Evolutionary conservation across 2,329 filamentous ascomycete species (phyloP).

Genomic region (Cladosporium sp.): DNA sequence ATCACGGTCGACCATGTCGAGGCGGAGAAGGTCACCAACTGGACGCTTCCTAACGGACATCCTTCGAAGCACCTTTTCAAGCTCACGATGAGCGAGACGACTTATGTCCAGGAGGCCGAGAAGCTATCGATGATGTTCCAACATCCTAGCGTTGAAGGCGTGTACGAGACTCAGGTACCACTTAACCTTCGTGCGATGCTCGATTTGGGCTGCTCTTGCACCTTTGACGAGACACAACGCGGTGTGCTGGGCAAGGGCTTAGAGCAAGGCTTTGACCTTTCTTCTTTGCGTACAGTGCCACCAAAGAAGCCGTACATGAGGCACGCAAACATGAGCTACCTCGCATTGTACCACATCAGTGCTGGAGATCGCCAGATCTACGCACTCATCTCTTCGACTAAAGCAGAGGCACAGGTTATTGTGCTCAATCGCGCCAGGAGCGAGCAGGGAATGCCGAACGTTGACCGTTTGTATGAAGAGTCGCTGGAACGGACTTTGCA

Average conservation of each 20-base stretch:
- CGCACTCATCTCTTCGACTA: conserved; percentile 83
- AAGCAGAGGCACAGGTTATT: conserved; percentile 77
- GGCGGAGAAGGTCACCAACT: conserved; percentile 89
- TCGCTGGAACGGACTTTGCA: conserved; percentile 49
- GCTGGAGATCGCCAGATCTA: conserved; percentile 92
- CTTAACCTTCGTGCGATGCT: conserved; percentile 83
- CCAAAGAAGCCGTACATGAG: conserved; percentile 74
- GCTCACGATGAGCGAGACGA: conserved; percentile 82
- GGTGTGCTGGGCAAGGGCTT: conserved; percentile 90
- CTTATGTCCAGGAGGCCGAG: conserved; percentile 80
- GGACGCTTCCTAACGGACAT: conserved; percentile 92
- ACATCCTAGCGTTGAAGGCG: conserved; percentile 91
- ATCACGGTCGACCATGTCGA: conserved; percentile 82
- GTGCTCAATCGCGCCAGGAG: conserved; percentile 84
- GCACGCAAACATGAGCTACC: conserved; percentile 68
- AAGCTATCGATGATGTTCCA: conserved; percentile 83
- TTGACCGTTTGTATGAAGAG: conserved; percentile 84
- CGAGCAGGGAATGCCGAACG: conserved; percentile 81
- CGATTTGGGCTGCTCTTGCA: conserved; percentile 85
- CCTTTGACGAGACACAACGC: conserved; percentile 85
- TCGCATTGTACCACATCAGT: conserved; percentile 90
- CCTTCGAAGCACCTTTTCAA: conserved; percentile 93
- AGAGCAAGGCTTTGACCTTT: conserved; percentile 89
- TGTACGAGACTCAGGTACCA: conserved; percentile 93
- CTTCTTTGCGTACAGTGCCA: conserved; percentile 67